These are phyloP conservation scores for Rhodotorula sp. DNA, from an alignment of 1,284 basidiomycete genomes.

Conservation along the genomic window DNA sequence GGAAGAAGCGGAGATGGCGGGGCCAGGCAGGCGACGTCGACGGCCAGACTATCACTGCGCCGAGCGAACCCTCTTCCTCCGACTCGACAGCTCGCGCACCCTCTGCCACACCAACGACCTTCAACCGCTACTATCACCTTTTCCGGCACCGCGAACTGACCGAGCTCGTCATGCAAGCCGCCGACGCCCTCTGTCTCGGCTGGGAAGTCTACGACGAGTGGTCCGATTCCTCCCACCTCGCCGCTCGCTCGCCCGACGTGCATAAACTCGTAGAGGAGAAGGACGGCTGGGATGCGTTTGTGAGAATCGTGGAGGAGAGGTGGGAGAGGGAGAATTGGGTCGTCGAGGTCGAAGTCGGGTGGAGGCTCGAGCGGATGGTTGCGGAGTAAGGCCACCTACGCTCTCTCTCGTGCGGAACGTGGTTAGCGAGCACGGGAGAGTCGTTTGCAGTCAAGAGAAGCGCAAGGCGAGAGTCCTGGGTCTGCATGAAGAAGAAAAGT, in stretches of 20 bases:
- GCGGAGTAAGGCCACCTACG: too few relatives aligned
- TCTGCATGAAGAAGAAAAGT: too few relatives aligned
- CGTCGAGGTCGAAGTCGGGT: conserved; percentile 31
- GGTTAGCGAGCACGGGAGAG: too few relatives aligned
- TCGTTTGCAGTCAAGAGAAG: too few relatives aligned
- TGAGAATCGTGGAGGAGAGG: conserved; percentile 26
- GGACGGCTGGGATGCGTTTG: conserved; percentile 8
- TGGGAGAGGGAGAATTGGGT: conserved; percentile 43
- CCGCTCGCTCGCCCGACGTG: not conserved
- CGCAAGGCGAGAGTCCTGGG: too few relatives aligned
- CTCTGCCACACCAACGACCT: conserved; percentile 52
- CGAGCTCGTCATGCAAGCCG: conserved; percentile 55
- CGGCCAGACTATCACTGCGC: not conserved
- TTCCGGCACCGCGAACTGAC: conserved; percentile 75
- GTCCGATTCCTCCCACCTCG: not conserved
- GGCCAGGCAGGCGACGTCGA: not conserved
- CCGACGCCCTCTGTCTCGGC: conserved; percentile 63
- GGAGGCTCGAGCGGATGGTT: conserved; percentile 3
- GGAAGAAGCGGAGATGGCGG: not conserved
- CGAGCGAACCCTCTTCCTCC: not conserved
- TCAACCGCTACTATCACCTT: conserved; percentile 90
- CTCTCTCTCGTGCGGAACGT: too few relatives aligned
- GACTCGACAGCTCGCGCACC: not conserved
- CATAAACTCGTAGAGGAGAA: not conserved
- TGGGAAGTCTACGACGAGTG: conserved; percentile 7